phyloP scores from a whole-genome alignment of 2,329 filamentous ascomycete species.

The Pseudofabraea citricarpa region DNA sequence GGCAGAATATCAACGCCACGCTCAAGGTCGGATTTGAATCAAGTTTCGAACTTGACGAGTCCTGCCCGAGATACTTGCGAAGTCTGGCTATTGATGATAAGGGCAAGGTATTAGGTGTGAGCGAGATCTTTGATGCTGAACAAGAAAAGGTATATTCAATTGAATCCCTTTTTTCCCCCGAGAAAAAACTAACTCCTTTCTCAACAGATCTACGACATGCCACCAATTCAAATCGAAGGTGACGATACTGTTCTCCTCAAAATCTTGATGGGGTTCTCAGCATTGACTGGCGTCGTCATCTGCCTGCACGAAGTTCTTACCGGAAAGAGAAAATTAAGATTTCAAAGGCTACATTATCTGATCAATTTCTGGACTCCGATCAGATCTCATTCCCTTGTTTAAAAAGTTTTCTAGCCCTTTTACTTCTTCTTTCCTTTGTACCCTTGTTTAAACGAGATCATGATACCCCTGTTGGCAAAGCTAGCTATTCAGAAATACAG shows the following conservation, averaged over 20 bases:
- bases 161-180: background rate
- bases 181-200: background rate
- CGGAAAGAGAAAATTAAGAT: background rate
- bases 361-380: background rate
- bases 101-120: background rate
- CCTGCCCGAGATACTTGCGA: background rate
- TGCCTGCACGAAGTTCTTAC: constrained; percentile 2
- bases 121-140: background rate
- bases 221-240: constrained; percentile 14
- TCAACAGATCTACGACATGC: constrained; percentile 11
- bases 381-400: too few species aligned
- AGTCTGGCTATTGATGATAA: background rate
- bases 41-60: background rate
- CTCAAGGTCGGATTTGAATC: background rate
- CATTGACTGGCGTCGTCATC: constrained; percentile 4
- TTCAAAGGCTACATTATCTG: too few species aligned
- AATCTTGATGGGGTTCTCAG: constrained; percentile 6
- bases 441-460: too few species aligned
- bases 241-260: constrained; percentile 8
- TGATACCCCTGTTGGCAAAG: too few species aligned
- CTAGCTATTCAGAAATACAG: too few species aligned
- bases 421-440: too few species aligned
- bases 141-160: background rate
- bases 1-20: background rate
- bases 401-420: too few species aligned